Evolutionary conservation across 139 green algal genomes (phyloP).

Genomic region (Coelastrella sp.): DNA sequence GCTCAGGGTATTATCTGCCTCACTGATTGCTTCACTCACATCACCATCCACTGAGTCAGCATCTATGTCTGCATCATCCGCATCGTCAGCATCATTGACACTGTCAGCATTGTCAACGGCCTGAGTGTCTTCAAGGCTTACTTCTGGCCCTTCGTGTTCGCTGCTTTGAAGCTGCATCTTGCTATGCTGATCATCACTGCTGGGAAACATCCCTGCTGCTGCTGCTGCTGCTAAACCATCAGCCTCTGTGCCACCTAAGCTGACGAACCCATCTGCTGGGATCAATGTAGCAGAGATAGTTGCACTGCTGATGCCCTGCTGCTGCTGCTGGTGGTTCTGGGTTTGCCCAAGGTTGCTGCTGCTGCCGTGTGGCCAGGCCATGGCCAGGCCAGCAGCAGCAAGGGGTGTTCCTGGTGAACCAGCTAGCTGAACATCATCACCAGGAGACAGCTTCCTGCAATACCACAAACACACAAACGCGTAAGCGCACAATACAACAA

Average conservation of each 20-base stretch:
- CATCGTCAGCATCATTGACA: neutral
- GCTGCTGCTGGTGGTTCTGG: neutral
- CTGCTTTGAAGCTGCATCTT: neutral
- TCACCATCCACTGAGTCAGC: neutral
- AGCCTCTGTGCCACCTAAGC: neutral
- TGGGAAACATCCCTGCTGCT: neutral
- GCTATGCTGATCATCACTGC: neutral
- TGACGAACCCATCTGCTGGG: neutral
- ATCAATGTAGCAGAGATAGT: neutral
- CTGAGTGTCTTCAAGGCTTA: neutral
- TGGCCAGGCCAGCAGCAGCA: slow-evolving; percentile 30
- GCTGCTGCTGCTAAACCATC: neutral
- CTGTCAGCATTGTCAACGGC: neutral
- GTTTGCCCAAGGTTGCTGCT: neutral
- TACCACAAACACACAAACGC: neutral
- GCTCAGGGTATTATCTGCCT: neutral
- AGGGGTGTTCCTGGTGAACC: neutral
- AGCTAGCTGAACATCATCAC: neutral
- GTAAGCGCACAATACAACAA: too few species aligned
- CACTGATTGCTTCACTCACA: neutral
- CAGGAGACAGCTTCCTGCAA: slow-evolving; percentile 12
- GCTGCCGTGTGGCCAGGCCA: neutral
- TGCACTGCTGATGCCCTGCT: neutral
- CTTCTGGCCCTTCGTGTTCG: neutral
- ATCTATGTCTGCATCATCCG: neutral